Percentiles rank a stretch among this genome's conserved stretches.
Conservation (phyloP, 345 rosid species). For the Hypericum perforatum region DNA sequence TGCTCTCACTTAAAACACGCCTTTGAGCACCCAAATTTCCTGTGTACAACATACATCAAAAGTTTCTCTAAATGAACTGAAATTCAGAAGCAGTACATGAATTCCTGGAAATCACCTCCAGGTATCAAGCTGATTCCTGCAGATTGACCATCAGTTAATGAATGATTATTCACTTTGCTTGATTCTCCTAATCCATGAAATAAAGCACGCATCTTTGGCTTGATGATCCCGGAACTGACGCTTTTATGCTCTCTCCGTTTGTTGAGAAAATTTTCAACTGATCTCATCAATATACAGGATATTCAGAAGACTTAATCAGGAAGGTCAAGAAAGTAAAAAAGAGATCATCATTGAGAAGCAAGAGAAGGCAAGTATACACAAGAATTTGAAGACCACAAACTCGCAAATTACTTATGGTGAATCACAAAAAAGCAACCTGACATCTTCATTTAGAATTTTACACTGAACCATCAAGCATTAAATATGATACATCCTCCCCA, state of each 20-base stretch:
- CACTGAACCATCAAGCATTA: too few species aligned
- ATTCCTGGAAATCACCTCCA: conserved; percentile 13
- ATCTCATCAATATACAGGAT: too few species aligned
- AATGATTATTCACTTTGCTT: conserved; percentile 8
- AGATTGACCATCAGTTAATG: conserved; percentile 9
- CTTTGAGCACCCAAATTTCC: conserved; percentile 15
- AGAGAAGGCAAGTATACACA: too few species aligned
- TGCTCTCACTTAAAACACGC: conserved; percentile 11
- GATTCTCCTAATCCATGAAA: conserved; percentile 5
- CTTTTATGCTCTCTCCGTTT: conserved; percentile 19
- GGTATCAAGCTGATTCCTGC: conserved; percentile 10
- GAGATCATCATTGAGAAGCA: too few species aligned
- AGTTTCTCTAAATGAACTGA: conserved; percentile 9
- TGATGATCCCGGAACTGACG: conserved; percentile 6
- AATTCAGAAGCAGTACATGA: background rate
- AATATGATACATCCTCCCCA: too few species aligned
- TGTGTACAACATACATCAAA: conserved; percentile 10
- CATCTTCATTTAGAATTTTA: too few species aligned
- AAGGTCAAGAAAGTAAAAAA: conserved; percentile 6
- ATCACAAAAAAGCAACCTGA: too few species aligned
- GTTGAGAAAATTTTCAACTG: conserved; percentile 43
- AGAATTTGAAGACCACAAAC: too few species aligned
- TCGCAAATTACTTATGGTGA: too few species aligned
- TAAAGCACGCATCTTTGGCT: conserved; percentile 9
- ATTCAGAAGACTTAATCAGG: too few species aligned